Conservation (phyloP, 2,329 filamentous ascomycete genomes). For the Talaromyces sp. region DNA sequence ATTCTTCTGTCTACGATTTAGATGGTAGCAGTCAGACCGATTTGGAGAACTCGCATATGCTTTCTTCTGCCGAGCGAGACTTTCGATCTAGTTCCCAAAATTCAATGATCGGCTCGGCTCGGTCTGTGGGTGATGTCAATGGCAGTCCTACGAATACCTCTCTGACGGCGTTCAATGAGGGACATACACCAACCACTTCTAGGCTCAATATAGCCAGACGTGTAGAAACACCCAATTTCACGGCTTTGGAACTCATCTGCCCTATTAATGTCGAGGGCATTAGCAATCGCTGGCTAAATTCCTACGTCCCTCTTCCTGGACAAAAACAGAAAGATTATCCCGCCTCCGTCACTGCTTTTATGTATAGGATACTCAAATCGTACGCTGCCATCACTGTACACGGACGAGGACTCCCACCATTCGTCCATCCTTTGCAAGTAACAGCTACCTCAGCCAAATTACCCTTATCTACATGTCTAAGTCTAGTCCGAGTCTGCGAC, state of each 20-base stretch:
- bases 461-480: conserved; percentile 30
- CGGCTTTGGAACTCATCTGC: conserved; percentile 22
- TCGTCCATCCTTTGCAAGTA: conserved; percentile 30
- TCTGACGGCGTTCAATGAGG: neutral
- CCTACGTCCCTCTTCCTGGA: conserved; percentile 25
- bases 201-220: neutral
- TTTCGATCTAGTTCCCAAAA: neutral
- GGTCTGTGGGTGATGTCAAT: neutral
- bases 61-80: neutral
- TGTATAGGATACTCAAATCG: conserved; percentile 27
- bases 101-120: neutral
- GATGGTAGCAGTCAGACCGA: neutral
- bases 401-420: conserved; percentile 24
- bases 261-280: conserved; percentile 28
- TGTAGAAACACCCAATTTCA: conserved; percentile 20
- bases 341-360: conserved; percentile 28
- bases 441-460: conserved; percentile 14
- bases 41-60: neutral
- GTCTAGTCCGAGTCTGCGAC: conserved; percentile 31
- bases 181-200: neutral
- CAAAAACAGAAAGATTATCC: conserved; percentile 24
- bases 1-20: neutral
- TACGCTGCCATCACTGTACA: conserved; percentile 27
- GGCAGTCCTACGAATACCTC: neutral
- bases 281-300: conserved; percentile 31